phyloP scores from a whole-genome alignment of 306 rosid species.

The Pterocarpus macrocarpus region DNA sequence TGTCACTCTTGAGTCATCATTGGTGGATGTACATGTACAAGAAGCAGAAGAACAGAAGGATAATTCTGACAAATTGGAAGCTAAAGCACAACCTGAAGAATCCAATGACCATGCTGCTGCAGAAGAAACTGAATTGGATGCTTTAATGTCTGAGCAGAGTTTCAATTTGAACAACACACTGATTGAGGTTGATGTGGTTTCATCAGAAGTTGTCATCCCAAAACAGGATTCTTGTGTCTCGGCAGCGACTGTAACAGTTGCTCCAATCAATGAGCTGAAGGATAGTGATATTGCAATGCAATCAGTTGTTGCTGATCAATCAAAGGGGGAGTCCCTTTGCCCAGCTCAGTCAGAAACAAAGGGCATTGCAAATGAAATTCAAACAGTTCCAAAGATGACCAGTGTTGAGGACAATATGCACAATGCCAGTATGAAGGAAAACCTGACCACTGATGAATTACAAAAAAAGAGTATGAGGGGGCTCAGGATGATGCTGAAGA shows the following conservation, averaged over 20 bases:
- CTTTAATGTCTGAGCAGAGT: neutral
- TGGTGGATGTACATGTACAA: neutral
- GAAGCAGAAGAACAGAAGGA: neutral
- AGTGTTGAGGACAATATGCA: neutral
- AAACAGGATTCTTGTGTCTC: too few relatives aligned
- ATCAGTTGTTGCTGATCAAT: slow-evolving; percentile 38
- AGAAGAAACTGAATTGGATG: neutral
- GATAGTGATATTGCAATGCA: slow-evolving; percentile 18
- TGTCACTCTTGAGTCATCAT: slow-evolving; percentile 19
- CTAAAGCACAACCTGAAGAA: slow-evolving; percentile 29
- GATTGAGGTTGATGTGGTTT: neutral
- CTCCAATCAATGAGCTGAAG: slow-evolving; percentile 22
- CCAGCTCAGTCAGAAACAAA: slow-evolving; percentile 16
- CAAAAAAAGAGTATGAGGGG: slow-evolving; percentile 51
- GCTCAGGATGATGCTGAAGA: slow-evolving; percentile 61
- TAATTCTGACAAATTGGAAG: neutral
- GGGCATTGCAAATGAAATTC: slow-evolving; percentile 35
- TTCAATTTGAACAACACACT: neutral
- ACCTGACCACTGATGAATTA: neutral
- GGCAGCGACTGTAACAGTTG: neutral
- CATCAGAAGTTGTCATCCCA: slow-evolving; percentile 16
- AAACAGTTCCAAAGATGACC: neutral
- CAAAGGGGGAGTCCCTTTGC: neutral
- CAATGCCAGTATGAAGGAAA: slow-evolving; percentile 43
- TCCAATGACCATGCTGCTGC: neutral